These are phyloP conservation scores for Ceratocystis diversiconidia DNA, from an alignment of 2,329 filamentous ascomycete species.

Conservation along the genomic window DNA sequence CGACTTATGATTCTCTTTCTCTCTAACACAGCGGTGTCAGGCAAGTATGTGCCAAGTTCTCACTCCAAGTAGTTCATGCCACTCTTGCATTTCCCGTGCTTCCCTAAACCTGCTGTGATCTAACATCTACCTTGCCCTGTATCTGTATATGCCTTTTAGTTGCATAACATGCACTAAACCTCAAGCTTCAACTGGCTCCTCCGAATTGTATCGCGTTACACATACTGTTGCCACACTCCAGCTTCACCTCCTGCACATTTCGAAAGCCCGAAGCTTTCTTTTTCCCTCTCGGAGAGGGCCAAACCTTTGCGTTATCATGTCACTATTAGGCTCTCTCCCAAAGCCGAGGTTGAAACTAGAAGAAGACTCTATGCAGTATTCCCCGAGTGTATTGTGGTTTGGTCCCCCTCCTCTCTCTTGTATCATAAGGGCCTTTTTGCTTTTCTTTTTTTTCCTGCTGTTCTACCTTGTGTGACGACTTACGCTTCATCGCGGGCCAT, in stretches of 20 bases:
- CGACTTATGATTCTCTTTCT: background rate
- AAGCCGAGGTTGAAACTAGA: background rate
- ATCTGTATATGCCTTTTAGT: background rate
- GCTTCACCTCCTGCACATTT: background rate
- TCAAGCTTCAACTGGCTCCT: background rate
- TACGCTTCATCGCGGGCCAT: background rate
- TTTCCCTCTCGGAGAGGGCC: background rate
- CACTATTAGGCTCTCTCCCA: too few species aligned
- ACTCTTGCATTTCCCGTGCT: background rate
- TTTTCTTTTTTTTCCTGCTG: background rate
- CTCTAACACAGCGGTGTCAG: background rate
- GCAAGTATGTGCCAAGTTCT: background rate
- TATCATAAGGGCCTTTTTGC: background rate
- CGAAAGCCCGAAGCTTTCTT: background rate
- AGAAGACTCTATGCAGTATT: background rate
- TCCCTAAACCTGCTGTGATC: background rate
- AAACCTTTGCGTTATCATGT: background rate
- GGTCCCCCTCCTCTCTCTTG: background rate
- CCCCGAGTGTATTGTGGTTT: background rate
- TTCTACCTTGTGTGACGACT: background rate
- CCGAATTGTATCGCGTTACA: background rate
- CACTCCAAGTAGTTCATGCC: background rate
- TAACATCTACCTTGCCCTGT: background rate
- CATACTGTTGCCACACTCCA: too few species aligned
- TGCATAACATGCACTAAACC: background rate